Base-by-base conservation (phyloP, 2,329 filamentous ascomycete species). In the Leptographium procerum region DNA sequence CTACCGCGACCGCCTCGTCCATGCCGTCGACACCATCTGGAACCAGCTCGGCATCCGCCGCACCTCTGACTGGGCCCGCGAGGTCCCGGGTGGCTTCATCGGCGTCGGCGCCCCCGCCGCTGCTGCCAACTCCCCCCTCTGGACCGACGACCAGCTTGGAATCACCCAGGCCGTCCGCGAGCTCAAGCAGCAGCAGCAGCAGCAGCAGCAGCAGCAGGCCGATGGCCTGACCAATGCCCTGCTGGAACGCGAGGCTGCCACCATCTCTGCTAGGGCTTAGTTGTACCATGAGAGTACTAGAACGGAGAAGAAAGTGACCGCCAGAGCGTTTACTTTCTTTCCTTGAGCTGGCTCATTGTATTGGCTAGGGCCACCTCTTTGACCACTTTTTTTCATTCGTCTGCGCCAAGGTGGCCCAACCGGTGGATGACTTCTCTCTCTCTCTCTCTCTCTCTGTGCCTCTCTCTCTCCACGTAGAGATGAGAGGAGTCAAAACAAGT, bases 11-110 rank as follows among this genome's bases (percentile, higher is more conserved):
- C 84, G 95, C 66, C 85, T 99, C 5, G 85, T 96, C 31, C 74
- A 84, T 60, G 91, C 92, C 6, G 75, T 99, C 36, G 89, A 96
- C 66, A 81, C 83, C 65, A 92, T 99, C 60, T 99, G 92, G 91
- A 82, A 79, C 53, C 84, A 92, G 67, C 83, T 99, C 2, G 85
- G 84, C 61, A 91, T 96, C 74, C 96, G 95, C 79, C 87, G 92
- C 67, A 95, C 92, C 31, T 89, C 86, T 60, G 88, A 95, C 67
- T 99, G 94, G 94, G 88, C 88, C 33, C 83, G 85, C 16, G 82
- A 94, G 69, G 60, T 61, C 28, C 61, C 61, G 43, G 94, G 94
- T 52, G 94, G 94, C 9, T 96, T 97, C 73, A 89, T 97, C 60
- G 94, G 92, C 57, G 94, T 99, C 10, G 94, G 94, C 26, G 86